Evolutionary conservation across 1,139 yeast species (phyloP).

Genomic region (Hyphopichia buzzinii): DNA sequence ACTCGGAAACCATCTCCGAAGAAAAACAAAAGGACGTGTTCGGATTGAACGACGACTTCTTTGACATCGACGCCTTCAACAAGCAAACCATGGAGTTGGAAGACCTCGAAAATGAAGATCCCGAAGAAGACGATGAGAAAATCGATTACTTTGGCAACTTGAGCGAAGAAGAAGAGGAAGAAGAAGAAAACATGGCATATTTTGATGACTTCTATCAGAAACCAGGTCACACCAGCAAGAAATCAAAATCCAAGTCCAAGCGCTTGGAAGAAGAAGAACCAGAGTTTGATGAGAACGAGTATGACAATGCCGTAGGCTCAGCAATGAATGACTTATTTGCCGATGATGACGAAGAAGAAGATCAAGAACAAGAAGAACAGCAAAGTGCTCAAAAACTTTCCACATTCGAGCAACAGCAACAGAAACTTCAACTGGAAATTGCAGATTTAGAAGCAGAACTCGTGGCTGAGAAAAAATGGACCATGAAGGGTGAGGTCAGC

Average conservation of each 20-base stretch:
- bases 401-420: slow-evolving; percentile 81
- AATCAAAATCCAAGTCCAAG: slow-evolving; percentile 18
- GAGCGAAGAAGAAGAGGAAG: slow-evolving; percentile 57
- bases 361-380: slow-evolving; percentile 22
- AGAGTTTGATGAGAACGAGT: slow-evolving; percentile 40
- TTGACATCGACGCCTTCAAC: slow-evolving; percentile 82
- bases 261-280: slow-evolving; percentile 33
- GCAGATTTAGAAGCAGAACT: slow-evolving; percentile 79
- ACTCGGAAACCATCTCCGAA: slow-evolving; percentile 11
- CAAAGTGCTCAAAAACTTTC: slow-evolving; percentile 51
- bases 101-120: slow-evolving; percentile 43
- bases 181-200: slow-evolving; percentile 23
- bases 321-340: slow-evolving; percentile 62
- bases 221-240: slow-evolving; percentile 56
- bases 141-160: slow-evolving; percentile 61
- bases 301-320: slow-evolving; percentile 53
- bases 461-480: slow-evolving; percentile 90
- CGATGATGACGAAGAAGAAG: slow-evolving; percentile 44
- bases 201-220: slow-evolving; percentile 26
- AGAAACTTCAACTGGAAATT: slow-evolving; percentile 72
- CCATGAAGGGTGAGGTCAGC: slow-evolving; percentile 87
- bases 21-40: slow-evolving; percentile 44
- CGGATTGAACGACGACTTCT: slow-evolving; percentile 82
- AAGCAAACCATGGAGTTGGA: slow-evolving; percentile 77
- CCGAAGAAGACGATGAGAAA: slow-evolving; percentile 49